Evolutionary conservation across 148 eudicot genomes (phyloP).

Genomic region (Mesembryanthemum crystallinum): DNA sequence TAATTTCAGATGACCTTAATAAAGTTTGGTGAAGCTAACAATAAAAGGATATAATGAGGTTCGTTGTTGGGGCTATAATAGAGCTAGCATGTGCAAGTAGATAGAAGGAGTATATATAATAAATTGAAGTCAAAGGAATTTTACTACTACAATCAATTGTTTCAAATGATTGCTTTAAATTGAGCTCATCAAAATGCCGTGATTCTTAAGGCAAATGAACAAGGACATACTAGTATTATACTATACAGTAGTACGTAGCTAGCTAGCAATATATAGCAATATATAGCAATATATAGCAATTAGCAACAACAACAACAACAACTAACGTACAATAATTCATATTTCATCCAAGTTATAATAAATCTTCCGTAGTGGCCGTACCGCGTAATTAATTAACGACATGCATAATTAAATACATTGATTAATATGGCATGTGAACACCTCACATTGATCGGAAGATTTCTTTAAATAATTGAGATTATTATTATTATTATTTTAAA

Average conservation of each 20-base stretch:
- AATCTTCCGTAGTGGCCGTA: slow-evolving; percentile 8
- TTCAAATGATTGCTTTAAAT: not conserved
- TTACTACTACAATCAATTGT: not conserved
- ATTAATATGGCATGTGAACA: not conserved
- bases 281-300: no score
- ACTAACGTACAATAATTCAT: no score
- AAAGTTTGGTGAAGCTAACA: no score
- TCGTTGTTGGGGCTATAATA: no score
- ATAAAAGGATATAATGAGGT: no score
- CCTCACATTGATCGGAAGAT: slow-evolving; percentile 7
- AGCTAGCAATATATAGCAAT: not conserved
- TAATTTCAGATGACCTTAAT: no score
- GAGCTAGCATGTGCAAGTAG: no score
- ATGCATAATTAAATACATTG: not conserved
- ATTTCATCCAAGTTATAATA: no score
- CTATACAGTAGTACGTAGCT: not conserved
- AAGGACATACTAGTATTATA: no score
- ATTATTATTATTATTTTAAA: no score
- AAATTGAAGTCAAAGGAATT: slow-evolving; percentile 10
- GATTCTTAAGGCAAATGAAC: not conserved
- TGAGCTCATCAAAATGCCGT: not conserved
- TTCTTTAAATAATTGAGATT: not conserved
- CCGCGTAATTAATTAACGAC: not conserved
- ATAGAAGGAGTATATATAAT: not conserved
- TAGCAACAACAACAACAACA: no score